These are phyloP conservation scores for Symbiotaphrina buchneri DNA, from an alignment of 495 filamentous ascomycete genomes.

Conservation along the genomic window DNA sequence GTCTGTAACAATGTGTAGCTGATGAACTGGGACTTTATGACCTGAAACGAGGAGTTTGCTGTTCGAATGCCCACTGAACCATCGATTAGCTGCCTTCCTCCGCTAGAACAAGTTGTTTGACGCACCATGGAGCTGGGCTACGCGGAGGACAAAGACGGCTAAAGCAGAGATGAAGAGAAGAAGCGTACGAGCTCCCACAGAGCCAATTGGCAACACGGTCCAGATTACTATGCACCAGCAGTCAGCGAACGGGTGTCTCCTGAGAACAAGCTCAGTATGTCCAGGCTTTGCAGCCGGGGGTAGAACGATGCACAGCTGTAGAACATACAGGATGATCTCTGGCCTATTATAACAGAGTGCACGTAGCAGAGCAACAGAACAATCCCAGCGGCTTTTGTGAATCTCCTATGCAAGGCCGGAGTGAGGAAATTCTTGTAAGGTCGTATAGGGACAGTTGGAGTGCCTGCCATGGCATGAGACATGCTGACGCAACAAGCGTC, in stretches of 20 bases:
- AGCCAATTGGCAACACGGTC: conserved; percentile 68
- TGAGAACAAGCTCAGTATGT: conserved; percentile 3
- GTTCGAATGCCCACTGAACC: conserved; percentile 35
- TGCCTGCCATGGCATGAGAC: conserved; percentile 15
- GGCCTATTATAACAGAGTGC: conserved; percentile 46
- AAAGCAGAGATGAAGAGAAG: conserved; percentile 45
- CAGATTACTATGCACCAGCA: conserved; percentile 39
- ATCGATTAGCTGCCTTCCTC: neutral
- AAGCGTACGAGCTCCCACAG: conserved; percentile 45
- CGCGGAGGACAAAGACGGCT: conserved; percentile 58
- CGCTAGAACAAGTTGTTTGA: conserved; percentile 3
- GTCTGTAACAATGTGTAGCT: conserved; percentile 40
- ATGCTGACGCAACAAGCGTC: too few species aligned
- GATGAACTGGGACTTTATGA: conserved; percentile 29
- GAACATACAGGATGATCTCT: conserved; percentile 42
- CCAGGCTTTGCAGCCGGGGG: conserved; percentile 1
- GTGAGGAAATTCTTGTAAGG: conserved; percentile 81
- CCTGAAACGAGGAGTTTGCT: conserved; percentile 39
- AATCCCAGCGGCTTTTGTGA: conserved; percentile 47
- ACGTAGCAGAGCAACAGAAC: conserved; percentile 48
- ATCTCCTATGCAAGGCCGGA: conserved; percentile 68
- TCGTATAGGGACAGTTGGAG: conserved; percentile 14
- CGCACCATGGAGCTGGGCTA: conserved; percentile 57
- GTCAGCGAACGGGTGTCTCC: conserved; percentile 3
- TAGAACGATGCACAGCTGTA: conserved; percentile 7